Conservation (phyloP, 176 grass and related monocot species). For the Aegilops sharonensis region DNA sequence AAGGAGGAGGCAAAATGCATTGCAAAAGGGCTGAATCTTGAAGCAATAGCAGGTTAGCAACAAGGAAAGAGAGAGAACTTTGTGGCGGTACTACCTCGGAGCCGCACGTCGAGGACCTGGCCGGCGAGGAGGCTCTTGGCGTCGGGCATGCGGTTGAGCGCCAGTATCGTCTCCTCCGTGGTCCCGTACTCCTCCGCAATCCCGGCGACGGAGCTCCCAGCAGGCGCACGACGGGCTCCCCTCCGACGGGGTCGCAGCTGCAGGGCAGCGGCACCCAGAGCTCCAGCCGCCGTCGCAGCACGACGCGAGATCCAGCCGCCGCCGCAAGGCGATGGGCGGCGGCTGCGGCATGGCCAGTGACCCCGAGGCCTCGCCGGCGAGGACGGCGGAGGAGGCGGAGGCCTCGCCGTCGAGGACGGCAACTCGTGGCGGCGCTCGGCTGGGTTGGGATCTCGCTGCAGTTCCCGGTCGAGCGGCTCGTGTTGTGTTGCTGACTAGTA, state of each 20-base stretch:
- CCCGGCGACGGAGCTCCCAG: constrained; percentile 44
- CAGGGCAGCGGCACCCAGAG: constrained; percentile 90
- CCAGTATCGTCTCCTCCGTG: constrained; percentile 46
- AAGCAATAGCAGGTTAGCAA: neutral
- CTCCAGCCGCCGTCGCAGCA: too few relatives aligned
- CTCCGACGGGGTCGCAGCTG: constrained; percentile 79
- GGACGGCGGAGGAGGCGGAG: too few relatives aligned
- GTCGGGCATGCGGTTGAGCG: constrained; percentile 62
- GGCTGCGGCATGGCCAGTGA: too few relatives aligned
- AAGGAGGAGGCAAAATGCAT: neutral
- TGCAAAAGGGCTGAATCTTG: neutral
- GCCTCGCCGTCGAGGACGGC: too few relatives aligned
- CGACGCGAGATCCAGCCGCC: too few relatives aligned
- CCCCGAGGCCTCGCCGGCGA: too few relatives aligned
- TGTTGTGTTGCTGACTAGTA: too few relatives aligned
- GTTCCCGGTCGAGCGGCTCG: too few relatives aligned
- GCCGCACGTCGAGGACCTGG: constrained; percentile 88
- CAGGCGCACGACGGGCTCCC: constrained; percentile 37
- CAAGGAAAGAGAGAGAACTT: neutral
- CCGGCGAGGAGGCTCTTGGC: constrained; percentile 69
- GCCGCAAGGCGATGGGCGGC: too few relatives aligned
- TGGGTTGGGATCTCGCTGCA: too few relatives aligned
- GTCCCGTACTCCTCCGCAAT: constrained; percentile 69
- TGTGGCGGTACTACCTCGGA: constrained; percentile 40
- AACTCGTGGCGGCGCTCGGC: too few relatives aligned